Conservation (phyloP, 345 rosid species). For the Bruguiera gymnorhiza region DNA sequence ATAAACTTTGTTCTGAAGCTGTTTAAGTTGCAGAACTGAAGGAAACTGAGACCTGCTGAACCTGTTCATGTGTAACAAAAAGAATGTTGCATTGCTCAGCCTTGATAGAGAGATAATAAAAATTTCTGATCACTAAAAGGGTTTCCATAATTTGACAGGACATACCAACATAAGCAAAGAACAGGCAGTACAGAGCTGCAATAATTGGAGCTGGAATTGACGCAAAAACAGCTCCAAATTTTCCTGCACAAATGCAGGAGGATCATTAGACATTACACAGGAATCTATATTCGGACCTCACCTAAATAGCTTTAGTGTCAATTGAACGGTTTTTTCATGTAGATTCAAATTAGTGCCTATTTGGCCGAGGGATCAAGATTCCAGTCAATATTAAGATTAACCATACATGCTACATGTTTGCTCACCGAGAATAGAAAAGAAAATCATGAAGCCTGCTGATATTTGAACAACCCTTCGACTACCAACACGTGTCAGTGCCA, state of each 20-base stretch:
- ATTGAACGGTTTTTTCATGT: too few relatives aligned
- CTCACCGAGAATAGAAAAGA: slow-evolving; percentile 86
- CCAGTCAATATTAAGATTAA: background rate
- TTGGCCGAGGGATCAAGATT: background rate
- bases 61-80: slow-evolving; percentile 20
- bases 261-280: too few relatives aligned
- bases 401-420: background rate
- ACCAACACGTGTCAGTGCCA: slow-evolving; percentile 84
- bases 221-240: slow-evolving; percentile 39
- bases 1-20: slow-evolving; percentile 35
- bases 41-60: slow-evolving; percentile 29
- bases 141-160: background rate
- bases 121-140: background rate
- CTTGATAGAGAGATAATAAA: background rate
- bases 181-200: slow-evolving; percentile 36
- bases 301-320: too few relatives aligned
- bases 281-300: too few relatives aligned
- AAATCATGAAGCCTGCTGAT: slow-evolving; percentile 90
- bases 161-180: slow-evolving; percentile 35
- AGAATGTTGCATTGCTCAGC: background rate
- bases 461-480: slow-evolving; percentile 94
- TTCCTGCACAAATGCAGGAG: slow-evolving; percentile 19
- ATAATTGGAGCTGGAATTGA: slow-evolving; percentile 35
- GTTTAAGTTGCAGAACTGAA: slow-evolving; percentile 40
- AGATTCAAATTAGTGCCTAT: too few relatives aligned